These are phyloP conservation scores for Trichoderma arundinaceum DNA, from an alignment of 2,329 filamentous ascomycete species.

Conservation along the genomic window DNA sequence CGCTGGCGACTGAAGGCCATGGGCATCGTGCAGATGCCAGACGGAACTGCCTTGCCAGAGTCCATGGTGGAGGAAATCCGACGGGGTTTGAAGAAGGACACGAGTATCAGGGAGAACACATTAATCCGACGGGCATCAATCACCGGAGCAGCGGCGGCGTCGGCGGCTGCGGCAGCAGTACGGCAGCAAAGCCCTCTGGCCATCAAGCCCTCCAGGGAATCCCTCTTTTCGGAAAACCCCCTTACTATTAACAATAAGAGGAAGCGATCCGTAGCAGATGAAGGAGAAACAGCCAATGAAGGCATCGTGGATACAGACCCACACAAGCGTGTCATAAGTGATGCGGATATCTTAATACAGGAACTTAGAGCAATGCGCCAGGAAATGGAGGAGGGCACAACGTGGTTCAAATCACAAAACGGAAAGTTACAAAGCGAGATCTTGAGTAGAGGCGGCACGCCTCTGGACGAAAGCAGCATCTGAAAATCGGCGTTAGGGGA, in stretches of 20 bases:
- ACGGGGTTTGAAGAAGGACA: conserved; percentile 49
- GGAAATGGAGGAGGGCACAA: conserved; percentile 54
- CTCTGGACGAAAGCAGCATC: conserved; percentile 44
- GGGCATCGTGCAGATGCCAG: conserved; percentile 58
- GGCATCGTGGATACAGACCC: neutral
- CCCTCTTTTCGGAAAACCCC: conserved; percentile 8
- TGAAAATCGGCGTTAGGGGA: conserved; percentile 32
- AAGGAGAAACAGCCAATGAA: conserved; percentile 13
- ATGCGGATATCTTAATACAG: conserved; percentile 48
- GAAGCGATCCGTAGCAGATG: conserved; percentile 35
- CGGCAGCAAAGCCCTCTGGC: conserved; percentile 17
- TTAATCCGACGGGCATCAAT: conserved; percentile 39
- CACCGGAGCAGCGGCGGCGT: neutral
- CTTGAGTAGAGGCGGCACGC: conserved; percentile 44
- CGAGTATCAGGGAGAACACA: conserved; percentile 35
- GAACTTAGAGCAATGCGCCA: conserved; percentile 51
- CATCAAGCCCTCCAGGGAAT: neutral
- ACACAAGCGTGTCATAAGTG: conserved; percentile 51
- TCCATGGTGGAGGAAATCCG: conserved; percentile 54
- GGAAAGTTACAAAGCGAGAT: conserved; percentile 49
- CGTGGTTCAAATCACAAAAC: conserved; percentile 55
- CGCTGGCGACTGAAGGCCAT: conserved; percentile 56
- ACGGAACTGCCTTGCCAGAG: conserved; percentile 61
- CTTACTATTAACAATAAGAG: conserved; percentile 35
- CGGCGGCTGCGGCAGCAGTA: neutral